Base-by-base conservation (phyloP, 1,284 basidiomycete genomes). In the Meira miltonrushii region DNA sequence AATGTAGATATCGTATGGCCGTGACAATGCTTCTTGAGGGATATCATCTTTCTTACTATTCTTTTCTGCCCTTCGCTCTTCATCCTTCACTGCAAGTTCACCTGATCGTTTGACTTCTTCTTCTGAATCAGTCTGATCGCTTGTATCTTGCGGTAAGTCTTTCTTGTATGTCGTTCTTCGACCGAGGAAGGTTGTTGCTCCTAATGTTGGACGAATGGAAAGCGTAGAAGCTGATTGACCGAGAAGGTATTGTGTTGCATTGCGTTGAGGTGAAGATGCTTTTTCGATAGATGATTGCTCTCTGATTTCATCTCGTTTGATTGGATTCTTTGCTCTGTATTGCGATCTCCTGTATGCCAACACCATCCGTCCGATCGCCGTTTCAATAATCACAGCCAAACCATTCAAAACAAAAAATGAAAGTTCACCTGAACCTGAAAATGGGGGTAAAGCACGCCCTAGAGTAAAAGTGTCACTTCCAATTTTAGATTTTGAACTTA, bases 331-430 rank as follows among this genome's bases (percentile, higher is more conserved):
- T 17, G 2, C 2, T 19, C 15, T 1, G 2, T 13, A 21, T 53
- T 33, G 28, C 8, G 28, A 33, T 33, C 28, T 33, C 8, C 28
- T 33, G 28, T 33, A 33, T 17, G 28, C 55, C 37, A 54, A 54
- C 2, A 66, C 52, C 15, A 54, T 61, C n/a, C 37, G 54, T 2
- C 57, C 54, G n/a, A 68, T 55, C 2, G 56, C 61, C 1, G 65
- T 66, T 23, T 69, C 65, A 4, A 69, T 2, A n/a, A 67, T 53
- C 2, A 69, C 67, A n/a, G 67, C 67, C 4, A 69, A 46, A 10
- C 67, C 67, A 55, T 69, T 69, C 46, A 69, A 55, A 25, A 69
- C 57, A 59, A 67, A 69, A 37, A 69, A 69, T 53, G 62, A 63
- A 37, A 67, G 65, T 60, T 69, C 67, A 54, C 67, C 67, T 5